Conservation (phyloP, 164 flowering plant species). For the Litsea cubeba region DNA sequence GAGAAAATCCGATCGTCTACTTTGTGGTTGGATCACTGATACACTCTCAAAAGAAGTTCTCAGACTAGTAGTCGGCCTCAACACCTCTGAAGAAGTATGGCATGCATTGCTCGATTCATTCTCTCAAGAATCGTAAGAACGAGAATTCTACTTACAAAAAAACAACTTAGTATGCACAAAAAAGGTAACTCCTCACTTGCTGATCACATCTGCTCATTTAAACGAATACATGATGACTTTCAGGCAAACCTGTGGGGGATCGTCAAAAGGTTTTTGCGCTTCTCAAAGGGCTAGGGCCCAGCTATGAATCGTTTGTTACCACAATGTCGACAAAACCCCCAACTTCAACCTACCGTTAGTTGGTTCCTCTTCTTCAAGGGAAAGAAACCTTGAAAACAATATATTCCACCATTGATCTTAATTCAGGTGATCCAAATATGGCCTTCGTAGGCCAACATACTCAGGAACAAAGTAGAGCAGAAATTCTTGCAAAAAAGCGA, state of each 20-base stretch:
- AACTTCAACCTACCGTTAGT: not conserved
- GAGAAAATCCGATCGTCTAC: not conserved
- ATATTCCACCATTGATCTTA: not conserved
- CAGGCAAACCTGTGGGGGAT: not conserved
- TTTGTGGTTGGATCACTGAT: conserved; percentile 3
- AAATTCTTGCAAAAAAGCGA: not conserved
- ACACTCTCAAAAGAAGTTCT: not conserved
- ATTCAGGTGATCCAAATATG: not conserved
- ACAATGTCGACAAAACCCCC: not conserved
- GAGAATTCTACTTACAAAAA: not conserved
- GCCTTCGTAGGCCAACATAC: not conserved
- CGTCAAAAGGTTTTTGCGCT: not conserved
- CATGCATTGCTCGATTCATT: not conserved
- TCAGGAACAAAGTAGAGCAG: not conserved
- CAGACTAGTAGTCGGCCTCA: too few relatives aligned
- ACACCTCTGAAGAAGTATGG: too few relatives aligned
- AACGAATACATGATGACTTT: not conserved
- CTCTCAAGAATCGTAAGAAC: not conserved
- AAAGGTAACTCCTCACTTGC: not conserved
- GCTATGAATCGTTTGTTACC: conserved; percentile 2
- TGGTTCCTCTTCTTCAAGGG: not conserved
- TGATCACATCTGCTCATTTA: not conserved
- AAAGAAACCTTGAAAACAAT: not conserved
- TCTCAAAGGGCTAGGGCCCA: not conserved
- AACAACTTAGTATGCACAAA: not conserved